A percentile compares a stretch with the other conserved stretches of the same genome.
phyloP scores from a whole-genome alignment of 2,329 filamentous ascomycete genomes.

The Didymella keratinophila region DNA sequence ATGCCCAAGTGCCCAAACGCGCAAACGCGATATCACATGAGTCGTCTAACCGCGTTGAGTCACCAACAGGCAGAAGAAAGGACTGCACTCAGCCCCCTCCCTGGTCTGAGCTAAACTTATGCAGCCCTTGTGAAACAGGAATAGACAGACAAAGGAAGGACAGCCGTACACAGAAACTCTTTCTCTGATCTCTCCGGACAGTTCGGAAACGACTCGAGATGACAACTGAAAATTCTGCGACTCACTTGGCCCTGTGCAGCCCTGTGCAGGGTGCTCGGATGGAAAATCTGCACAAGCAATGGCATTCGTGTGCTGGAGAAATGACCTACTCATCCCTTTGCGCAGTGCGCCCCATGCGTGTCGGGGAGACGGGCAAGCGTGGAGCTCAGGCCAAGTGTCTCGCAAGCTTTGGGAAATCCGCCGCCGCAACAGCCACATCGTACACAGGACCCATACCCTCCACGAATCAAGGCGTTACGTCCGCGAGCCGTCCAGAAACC shows the following conservation, averaged over 20 bases:
- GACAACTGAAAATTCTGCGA: slow-evolving; percentile 19
- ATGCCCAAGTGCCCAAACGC: slow-evolving; percentile 36
- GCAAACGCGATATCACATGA: slow-evolving; percentile 51
- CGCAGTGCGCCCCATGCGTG: slow-evolving; percentile 31
- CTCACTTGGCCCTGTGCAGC: slow-evolving; percentile 17
- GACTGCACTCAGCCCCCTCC: slow-evolving; percentile 29
- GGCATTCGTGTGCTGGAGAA: slow-evolving; percentile 16
- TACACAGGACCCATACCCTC: slow-evolving; percentile 31
- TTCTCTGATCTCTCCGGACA: slow-evolving; percentile 12
- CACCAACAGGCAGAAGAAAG: slow-evolving; percentile 38
- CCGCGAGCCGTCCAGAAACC: slow-evolving; percentile 29
- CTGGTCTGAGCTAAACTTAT: slow-evolving; percentile 34
- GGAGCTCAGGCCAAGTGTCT: slow-evolving; percentile 40
- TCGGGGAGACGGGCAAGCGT: slow-evolving; percentile 20
- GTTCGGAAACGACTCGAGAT: slow-evolving; percentile 16
- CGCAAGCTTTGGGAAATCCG: slow-evolving; percentile 26
- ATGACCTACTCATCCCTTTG: slow-evolving; percentile 32
- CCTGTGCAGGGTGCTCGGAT: slow-evolving; percentile 16
- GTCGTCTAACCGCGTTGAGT: slow-evolving; percentile 29
- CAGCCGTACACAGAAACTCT: slow-evolving; percentile 19
- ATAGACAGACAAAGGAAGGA: slow-evolving; percentile 32
- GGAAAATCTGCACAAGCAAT: slow-evolving; percentile 20
- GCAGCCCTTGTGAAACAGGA: slow-evolving; percentile 44
- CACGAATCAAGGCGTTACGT: slow-evolving; percentile 36
- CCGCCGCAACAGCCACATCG: slow-evolving; percentile 39